A percentile compares a stretch with the other conserved stretches of the same genome.
These are phyloP conservation scores for Cutaneotrichosporon daszewskae DNA, from an alignment of 1,284 basidiomycete genomes.

Conservation along the genomic window DNA sequence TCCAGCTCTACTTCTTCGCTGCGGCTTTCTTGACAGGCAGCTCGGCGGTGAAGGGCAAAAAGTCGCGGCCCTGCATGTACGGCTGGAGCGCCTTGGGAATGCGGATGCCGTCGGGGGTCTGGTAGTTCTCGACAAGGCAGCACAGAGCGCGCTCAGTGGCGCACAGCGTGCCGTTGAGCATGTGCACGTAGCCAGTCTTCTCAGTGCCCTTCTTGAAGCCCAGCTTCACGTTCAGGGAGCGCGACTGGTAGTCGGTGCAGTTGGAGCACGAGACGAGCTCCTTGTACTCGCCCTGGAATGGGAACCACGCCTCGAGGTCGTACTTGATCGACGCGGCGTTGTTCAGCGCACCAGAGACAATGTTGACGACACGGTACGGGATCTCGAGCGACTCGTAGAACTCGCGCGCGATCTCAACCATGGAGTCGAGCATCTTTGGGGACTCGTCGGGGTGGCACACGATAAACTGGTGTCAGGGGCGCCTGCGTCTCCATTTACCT, in stretches of 20 bases:
- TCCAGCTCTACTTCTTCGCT: constrained; percentile 13
- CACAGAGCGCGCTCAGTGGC: constrained; percentile 94
- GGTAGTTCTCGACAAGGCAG: constrained; percentile 98
- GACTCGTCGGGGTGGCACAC: constrained; percentile 90
- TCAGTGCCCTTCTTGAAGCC: constrained; percentile 83
- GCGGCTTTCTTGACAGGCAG: constrained; percentile 37
- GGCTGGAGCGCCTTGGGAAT: constrained; percentile 84
- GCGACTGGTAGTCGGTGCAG: constrained; percentile 90
- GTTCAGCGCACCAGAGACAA: constrained; percentile 94
- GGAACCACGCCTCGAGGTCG: constrained; percentile 99
- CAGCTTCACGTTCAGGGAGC: constrained; percentile 81
- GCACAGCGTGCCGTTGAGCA: constrained; percentile 95
- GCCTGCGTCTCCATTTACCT: constrained; percentile 46
- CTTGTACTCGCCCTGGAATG: constrained; percentile 94
- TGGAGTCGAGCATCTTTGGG: constrained; percentile 87
- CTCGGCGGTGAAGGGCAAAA: constrained; percentile 65
- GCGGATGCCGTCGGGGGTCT: constrained; percentile 85
- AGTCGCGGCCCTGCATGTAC: constrained; percentile 93
- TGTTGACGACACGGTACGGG: constrained; percentile 88
- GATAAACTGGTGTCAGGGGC: constrained; percentile 80
- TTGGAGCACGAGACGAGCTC: constrained; percentile 88
- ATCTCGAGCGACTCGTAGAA: constrained; percentile 94
- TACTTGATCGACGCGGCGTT: constrained; percentile 95
- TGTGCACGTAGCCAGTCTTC: constrained; percentile 89
- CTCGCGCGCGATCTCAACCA: constrained; percentile 82